Conservation (phyloP, 768 basidiomycete genomes). For the Royoungia palumana region DNA sequence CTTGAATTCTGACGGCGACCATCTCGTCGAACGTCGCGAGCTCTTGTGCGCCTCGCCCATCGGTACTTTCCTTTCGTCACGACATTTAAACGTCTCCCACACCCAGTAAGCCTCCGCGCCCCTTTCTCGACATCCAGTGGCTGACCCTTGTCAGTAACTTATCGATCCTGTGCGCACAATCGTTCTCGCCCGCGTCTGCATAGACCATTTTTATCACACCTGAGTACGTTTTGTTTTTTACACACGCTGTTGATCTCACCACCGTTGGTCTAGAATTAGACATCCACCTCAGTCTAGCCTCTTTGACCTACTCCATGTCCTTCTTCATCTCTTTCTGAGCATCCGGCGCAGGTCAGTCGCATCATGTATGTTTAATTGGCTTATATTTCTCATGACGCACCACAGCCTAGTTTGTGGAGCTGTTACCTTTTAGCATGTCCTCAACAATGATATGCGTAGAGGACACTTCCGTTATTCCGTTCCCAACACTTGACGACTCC, state of each 20-base stretch:
- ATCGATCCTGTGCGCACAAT: slow-evolving; percentile 6
- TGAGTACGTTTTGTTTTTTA: slow-evolving; percentile 10
- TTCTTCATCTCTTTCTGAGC: slow-evolving; percentile 15
- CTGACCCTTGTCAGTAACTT: slow-evolving; percentile 21
- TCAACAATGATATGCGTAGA: slow-evolving; percentile 24
- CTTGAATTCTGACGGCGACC: slow-evolving; percentile 17
- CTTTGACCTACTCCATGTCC: slow-evolving; percentile 16
- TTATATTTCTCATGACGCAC: not conserved
- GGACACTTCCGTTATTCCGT: slow-evolving; percentile 27
- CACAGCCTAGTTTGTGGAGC: slow-evolving; percentile 3
- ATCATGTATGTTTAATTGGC: not conserved
- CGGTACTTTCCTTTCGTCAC: slow-evolving; percentile 16
- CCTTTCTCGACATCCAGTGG: not conserved
- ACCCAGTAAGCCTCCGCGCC: slow-evolving; percentile 1
- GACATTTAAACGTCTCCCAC: slow-evolving; percentile 6
- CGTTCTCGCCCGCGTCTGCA: slow-evolving; percentile 7
- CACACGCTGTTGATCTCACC: slow-evolving; percentile 8
- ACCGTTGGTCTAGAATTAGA: slow-evolving; percentile 12
- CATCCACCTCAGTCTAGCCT: slow-evolving; percentile 7
- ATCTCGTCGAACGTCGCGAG: not conserved
- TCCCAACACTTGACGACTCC: slow-evolving; percentile 21
- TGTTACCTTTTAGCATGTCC: slow-evolving; percentile 12
- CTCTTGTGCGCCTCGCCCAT: not conserved
- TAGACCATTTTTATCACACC: slow-evolving; percentile 1
- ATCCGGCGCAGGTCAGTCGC: slow-evolving; percentile 5